A percentile compares a stretch with the other conserved stretches of the same genome.
Conservation (phyloP, 2,329 filamentous ascomycete species). For the Fusarium agapanthi region DNA sequence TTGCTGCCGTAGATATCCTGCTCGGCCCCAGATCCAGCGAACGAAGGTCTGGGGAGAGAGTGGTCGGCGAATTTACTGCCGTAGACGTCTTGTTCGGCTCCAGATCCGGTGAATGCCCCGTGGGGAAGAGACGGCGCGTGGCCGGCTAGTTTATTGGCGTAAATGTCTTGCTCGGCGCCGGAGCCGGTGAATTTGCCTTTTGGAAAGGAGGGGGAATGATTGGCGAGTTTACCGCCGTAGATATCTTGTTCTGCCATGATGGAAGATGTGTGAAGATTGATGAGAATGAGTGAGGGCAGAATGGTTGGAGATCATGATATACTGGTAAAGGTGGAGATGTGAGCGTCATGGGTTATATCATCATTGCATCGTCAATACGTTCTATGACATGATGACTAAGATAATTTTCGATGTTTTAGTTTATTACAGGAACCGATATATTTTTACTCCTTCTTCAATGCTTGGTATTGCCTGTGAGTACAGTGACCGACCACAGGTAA, state of each 20-base stretch:
- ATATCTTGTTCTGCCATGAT: slow-evolving; percentile 16
- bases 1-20: background rate
- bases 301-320: slow-evolving; percentile 9
- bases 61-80: background rate
- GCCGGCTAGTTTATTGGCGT: background rate
- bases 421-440: rapidly evolving
- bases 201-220: background rate
- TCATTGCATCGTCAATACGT: slow-evolving; percentile 9
- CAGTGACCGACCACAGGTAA: too few relatives aligned
- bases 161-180: slow-evolving; percentile 7
- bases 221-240: background rate
- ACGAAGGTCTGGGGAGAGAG: background rate
- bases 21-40: slow-evolving; percentile 1
- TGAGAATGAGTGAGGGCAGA: background rate
- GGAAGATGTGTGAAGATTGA: background rate
- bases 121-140: background rate
- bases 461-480: too few relatives aligned
- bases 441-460: too few relatives aligned
- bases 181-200: background rate
- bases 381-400: background rate
- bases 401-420: rapidly evolving
- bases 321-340: background rate
- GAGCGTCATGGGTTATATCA: slow-evolving; percentile 18
- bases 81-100: slow-evolving; percentile 9
- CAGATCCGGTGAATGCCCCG: background rate